Percentiles rank a stretch among this genome's conserved stretches.
Evolutionary conservation across 371 early-diverging fungal species (phyloP).

Genomic region (Mucor saturninus): DNA sequence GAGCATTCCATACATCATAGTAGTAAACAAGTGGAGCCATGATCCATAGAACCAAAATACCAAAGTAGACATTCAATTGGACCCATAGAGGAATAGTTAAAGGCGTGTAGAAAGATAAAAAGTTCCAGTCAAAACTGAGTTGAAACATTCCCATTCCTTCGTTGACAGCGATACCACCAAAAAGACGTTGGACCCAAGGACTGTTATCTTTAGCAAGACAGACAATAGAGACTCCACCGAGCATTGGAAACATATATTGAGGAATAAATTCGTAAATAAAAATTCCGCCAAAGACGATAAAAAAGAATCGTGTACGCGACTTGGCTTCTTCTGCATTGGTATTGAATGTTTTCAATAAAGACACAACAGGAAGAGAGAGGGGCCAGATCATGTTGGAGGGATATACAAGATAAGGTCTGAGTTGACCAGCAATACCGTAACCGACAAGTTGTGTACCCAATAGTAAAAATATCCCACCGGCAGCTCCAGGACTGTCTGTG

Average conservation of each 20-base stretch:
- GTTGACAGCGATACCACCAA: constrained; percentile 51
- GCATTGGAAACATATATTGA: constrained; percentile 50
- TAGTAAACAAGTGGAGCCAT: constrained; percentile 45
- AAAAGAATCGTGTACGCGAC: constrained; percentile 63
- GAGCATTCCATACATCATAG: constrained; percentile 51
- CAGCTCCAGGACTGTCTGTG: constrained; percentile 41
- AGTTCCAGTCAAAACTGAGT: constrained; percentile 59
- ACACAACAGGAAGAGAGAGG: constrained; percentile 70
- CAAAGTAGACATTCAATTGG: constrained; percentile 45
- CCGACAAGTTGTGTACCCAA: constrained; percentile 78
- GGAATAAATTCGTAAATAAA: constrained; percentile 56
- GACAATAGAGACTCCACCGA: constrained; percentile 56
- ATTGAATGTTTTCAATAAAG: constrained; percentile 78
- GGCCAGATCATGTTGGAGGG: constrained; percentile 93
- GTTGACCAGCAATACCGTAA: constrained; percentile 83
- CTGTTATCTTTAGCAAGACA: constrained; percentile 47
- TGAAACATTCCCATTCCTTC: constrained; percentile 58
- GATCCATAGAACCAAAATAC: constrained; percentile 44
- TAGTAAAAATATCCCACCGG: constrained; percentile 56
- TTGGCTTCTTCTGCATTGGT: constrained; percentile 58
- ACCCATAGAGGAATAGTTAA: constrained; percentile 72
- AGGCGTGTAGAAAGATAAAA: constrained; percentile 53
- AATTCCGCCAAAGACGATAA: constrained; percentile 42
- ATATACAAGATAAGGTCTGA: constrained; percentile 78
- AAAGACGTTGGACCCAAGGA: constrained; percentile 56